These are phyloP conservation scores for Penicillium macrosclerotiorum DNA, from an alignment of 495 filamentous ascomycete species.

Conservation along the genomic window DNA sequence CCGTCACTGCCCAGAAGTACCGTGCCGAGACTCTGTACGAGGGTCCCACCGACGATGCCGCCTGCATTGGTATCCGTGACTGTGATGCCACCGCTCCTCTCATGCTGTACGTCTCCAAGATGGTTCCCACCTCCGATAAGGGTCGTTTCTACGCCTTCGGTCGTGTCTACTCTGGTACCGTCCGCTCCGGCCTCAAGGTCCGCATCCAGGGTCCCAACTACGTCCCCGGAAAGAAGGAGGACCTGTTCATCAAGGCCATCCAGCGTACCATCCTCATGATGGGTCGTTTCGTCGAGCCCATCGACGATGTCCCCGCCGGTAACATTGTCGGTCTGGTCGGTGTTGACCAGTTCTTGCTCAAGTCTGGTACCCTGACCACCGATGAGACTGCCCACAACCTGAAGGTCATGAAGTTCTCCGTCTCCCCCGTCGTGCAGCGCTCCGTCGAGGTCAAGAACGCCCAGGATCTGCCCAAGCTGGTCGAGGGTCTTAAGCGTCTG, in stretches of 20 bases:
- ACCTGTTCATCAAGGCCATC: constrained; percentile 98
- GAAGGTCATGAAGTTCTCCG: constrained; percentile 99
- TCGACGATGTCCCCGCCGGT: constrained; percentile 97
- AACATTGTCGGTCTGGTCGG: constrained; percentile 99
- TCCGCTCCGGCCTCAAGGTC: constrained; percentile 97
- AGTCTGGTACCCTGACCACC: constrained; percentile 98
- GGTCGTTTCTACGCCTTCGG: constrained; percentile 99
- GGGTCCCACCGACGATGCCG: constrained; percentile 89
- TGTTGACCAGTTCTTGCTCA: constrained; percentile 99
- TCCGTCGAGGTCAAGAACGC: constrained; percentile 99
- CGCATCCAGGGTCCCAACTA: constrained; percentile 99
- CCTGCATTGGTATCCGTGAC: constrained; percentile 92
- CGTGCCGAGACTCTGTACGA: constrained; percentile 98
- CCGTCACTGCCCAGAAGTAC: constrained; percentile 95
- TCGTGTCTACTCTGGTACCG: constrained; percentile 98
- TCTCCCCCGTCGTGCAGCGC: constrained; percentile 97
- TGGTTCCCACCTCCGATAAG: constrained; percentile 99
- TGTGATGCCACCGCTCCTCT: constrained; percentile 96
- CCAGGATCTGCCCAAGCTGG: constrained; percentile 98
- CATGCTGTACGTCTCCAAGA: constrained; percentile 99
- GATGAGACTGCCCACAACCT: constrained; percentile 98
- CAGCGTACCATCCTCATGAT: constrained; percentile 99
- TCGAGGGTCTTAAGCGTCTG: constrained; percentile 99
- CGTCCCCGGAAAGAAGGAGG: constrained; percentile 95
- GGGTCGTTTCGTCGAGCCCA: constrained; percentile 98